phyloP scores from a whole-genome alignment of 1,284 basidiomycete genomes.

The Ustanciosporium gigantosporum region DNA sequence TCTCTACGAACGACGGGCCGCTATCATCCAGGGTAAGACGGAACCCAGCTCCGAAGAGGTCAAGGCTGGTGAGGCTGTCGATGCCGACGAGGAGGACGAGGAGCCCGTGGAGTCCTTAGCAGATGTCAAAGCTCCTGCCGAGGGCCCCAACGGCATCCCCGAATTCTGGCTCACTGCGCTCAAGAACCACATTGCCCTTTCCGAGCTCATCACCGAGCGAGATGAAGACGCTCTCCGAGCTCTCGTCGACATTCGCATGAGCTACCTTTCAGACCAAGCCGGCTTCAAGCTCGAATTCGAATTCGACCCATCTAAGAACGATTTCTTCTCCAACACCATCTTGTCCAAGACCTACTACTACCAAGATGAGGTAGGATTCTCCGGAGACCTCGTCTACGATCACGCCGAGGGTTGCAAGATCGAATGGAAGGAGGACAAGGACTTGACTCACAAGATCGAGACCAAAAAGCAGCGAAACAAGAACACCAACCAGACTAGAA shows the following conservation, averaged over 20 bases:
- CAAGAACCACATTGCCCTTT: slow-evolving; percentile 83
- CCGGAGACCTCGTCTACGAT: slow-evolving; percentile 94
- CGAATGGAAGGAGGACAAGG: slow-evolving; percentile 97
- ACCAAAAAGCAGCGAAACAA: slow-evolving; percentile 99
- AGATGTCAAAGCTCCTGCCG: slow-evolving; percentile 61
- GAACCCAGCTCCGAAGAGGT: slow-evolving; percentile 82
- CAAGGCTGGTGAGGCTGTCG: slow-evolving; percentile 72
- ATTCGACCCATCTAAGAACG: slow-evolving; percentile 72
- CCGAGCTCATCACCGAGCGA: slow-evolving; percentile 87
- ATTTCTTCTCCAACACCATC: slow-evolving; percentile 81
- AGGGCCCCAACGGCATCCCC: slow-evolving; percentile 72
- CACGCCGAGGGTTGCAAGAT: slow-evolving; percentile 86
- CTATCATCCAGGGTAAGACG: slow-evolving; percentile 78
- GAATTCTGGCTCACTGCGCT: slow-evolving; percentile 98
- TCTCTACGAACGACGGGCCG: slow-evolving; percentile 81
- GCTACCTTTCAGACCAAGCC: slow-evolving; percentile 72
- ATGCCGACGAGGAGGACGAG: slow-evolving; percentile 67
- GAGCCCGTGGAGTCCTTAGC: slow-evolving; percentile 62
- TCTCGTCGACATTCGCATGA: slow-evolving; percentile 72
- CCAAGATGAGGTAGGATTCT: slow-evolving; percentile 85
- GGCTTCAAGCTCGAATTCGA: slow-evolving; percentile 89
- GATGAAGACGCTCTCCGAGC: slow-evolving; percentile 75
- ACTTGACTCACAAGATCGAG: slow-evolving; percentile 94
- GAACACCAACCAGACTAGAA: slow-evolving; percentile 61
- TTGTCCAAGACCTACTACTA: slow-evolving; percentile 95